These are phyloP conservation scores for Spergularia marina DNA, from an alignment of 148 eudicot species.

Conservation along the genomic window DNA sequence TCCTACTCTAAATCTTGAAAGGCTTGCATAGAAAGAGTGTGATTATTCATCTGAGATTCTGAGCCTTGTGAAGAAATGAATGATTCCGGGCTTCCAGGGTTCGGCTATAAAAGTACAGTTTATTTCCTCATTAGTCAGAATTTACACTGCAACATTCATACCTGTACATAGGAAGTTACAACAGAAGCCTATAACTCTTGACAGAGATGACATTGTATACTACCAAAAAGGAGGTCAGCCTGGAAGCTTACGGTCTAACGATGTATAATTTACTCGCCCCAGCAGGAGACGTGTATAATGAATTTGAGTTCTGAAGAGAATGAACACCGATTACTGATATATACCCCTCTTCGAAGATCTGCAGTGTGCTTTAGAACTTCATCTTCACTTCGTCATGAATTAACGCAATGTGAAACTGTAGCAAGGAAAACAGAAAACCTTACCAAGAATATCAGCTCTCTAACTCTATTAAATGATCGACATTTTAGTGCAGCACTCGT, in stretches of 20 bases:
- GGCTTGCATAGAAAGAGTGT: too few species aligned
- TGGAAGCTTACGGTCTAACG: not conserved
- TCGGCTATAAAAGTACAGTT: not conserved
- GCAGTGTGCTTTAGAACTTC: not conserved
- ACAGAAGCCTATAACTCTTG: not conserved
- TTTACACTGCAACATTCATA: not conserved
- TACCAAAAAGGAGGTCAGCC: not conserved
- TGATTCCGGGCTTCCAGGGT: not conserved
- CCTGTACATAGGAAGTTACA: not conserved
- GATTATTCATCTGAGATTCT: too few species aligned
- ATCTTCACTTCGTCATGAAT: not conserved
- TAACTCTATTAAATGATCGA: not conserved
- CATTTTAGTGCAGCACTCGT: not conserved
- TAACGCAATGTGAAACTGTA: conserved; percentile 1
- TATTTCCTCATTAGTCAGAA: not conserved
- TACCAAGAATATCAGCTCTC: not conserved
- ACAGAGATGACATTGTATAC: not conserved
- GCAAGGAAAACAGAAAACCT: not conserved
- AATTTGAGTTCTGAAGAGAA: conserved; percentile 9
- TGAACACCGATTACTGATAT: not conserved
- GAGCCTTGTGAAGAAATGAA: not conserved
- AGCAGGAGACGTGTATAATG: not conserved
- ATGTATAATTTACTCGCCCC: not conserved
- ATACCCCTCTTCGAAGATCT: conserved; percentile 9
- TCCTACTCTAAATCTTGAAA: too few species aligned